Evolutionary conservation across 2,329 filamentous ascomycete species (phyloP), one percentile per base, ranked within the genome.

Genomic region (Diaporthe aspalathi): DNA sequence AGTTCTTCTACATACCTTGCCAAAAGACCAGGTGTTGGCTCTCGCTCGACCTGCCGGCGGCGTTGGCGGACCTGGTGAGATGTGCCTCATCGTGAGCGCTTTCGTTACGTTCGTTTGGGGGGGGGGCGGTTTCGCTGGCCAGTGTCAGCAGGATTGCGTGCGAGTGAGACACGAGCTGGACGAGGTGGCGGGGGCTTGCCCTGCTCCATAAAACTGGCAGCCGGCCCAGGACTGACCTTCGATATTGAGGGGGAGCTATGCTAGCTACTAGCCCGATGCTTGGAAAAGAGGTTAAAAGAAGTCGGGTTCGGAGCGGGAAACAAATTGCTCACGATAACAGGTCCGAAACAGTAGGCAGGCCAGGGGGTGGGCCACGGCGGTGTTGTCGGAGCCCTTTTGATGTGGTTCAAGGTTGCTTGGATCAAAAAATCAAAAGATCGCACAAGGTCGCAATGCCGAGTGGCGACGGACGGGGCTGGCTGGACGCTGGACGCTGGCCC

Each of bases 21-120:
- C 57, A 52, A 73, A 73, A 4, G 72, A 73, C 67, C 67, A 73
- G 38, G 72, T 73, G 8, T 72, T 68, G 22, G 72, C 70, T 66
- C 72, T 62, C n/a, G 38, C 67, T 20, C 72, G 50, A 40, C 65
- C 60, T 2, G 56, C 27, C 24, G 54, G 60, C 40, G 40, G 72
- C 17, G 63, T 60, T 49, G 72, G 72, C 16, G 70, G 72, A 20
- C 70, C 72, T 56, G 72, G 72, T 16, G 72, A 40, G 50, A 73
- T 72, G 45, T 70, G 70, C 47, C 70, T 72, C 72, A 73, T 73
- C 32, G 32, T 60, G 67, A 24, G 32, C 22, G 63, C 35, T 40
- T n/a, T 50, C 50, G 53, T 43, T 62, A 16, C 32, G 43, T 29
- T 40, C 11, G 52, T 38, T 9, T 40, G 20, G 22, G 20, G 22